phyloP scores from a whole-genome alignment of 2,329 filamentous ascomycete genomes.

The Cladosporium sp. region DNA sequence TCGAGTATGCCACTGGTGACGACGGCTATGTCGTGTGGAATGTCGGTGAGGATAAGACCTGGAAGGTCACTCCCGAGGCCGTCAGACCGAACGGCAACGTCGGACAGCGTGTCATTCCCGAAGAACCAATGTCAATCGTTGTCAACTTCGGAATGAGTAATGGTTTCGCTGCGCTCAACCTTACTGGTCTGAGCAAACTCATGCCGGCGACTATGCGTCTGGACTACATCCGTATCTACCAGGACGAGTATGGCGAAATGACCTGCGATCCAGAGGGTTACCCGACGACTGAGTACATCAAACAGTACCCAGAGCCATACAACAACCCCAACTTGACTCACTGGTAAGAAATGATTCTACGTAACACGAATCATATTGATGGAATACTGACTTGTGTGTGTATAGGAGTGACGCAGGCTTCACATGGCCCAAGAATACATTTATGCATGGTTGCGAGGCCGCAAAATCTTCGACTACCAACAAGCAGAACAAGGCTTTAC shows the following conservation, averaged over 20 bases:
- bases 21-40: constrained; percentile 49
- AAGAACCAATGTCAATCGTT: constrained; percentile 53
- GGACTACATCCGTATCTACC: constrained; percentile 54
- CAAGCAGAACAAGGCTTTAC: constrained; percentile 12
- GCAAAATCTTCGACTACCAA: constrained; percentile 5
- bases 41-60: constrained; percentile 48
- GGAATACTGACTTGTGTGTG: not conserved
- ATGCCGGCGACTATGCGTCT: constrained; percentile 58
- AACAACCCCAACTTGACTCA: constrained; percentile 50
- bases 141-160: constrained; percentile 54
- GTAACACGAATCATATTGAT: not conserved
- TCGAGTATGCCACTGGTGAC: constrained; percentile 51
- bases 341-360: constrained; percentile 25
- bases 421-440: constrained; percentile 41
- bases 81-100: constrained; percentile 54
- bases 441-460: constrained; percentile 38
- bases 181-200: constrained; percentile 50
- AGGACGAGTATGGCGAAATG: constrained; percentile 44
- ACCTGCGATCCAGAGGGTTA: constrained; percentile 54
- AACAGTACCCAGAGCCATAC: constrained; percentile 45
- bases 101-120: constrained; percentile 43
- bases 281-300: constrained; percentile 50
- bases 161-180: constrained; percentile 60
- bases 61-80: constrained; percentile 49
- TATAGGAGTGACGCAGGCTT: constrained; percentile 28